Base-by-base conservation (phyloP, 306 rosid genomes). In the Dalbergia oliveri region DNA sequence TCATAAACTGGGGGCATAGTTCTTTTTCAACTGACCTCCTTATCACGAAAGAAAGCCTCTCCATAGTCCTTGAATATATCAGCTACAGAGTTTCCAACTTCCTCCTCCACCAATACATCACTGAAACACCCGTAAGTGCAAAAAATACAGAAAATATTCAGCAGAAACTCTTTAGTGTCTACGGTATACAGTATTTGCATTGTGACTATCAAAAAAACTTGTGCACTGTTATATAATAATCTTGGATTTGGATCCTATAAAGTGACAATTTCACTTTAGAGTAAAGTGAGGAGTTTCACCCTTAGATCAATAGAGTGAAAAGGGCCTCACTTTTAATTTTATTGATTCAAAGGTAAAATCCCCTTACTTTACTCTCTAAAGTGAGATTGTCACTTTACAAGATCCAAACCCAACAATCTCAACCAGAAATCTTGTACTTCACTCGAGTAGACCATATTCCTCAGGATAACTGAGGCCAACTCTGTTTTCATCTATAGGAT, bases 31-130 rank as follows among this genome's bases (percentile, higher is more conserved):
- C 96, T 77, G 69, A 95, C 99, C 98, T 95, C 99, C 79, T 86
- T 91, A 44, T 91, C 88, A 69, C 99, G 94, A 79, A 95, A 95
- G 86, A 87, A 91, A 43, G 77, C 74, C 84, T 95, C 99, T 71
- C 99, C 99, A 63, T 90, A 60, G 73, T 59, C 89, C 78, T 89
- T 91, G 88, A 95, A 95, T 80, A 95, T 90, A 68, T 95, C 97
- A 76, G 96, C 92, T 50, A 95, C 97, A 64, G 94, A 86, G 70
- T 82, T 79, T 82, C 93, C 99, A 39, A 51, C 87, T 39, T 90
- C 90, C 79, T 90, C 72, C 93, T 95, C 99, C 79, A 95, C 87
- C 85, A 91, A 83, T 34, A 89, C 67, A 84, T 95, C 99, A 84
- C 99, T 95, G 86, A 18, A 77, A 80, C 86, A 80, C 34, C 72